Base-by-base conservation (phyloP, 2,329 filamentous ascomycete species). In the Trichophyton verrucosum region DNA sequence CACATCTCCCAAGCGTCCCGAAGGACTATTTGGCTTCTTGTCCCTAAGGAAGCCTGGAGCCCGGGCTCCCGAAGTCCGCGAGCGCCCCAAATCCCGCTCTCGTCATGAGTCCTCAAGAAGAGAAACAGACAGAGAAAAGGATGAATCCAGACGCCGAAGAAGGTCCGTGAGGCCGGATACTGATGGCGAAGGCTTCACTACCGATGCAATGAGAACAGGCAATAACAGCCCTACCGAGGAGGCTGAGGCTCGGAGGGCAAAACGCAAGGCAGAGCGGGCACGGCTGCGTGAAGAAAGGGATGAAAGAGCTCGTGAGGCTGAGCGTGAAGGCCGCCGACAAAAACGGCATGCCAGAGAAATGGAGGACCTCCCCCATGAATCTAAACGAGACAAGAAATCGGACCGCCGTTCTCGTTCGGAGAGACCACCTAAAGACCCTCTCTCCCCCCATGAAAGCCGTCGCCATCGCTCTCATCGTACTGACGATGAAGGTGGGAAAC, bases 21-120 rank as follows among this genome's bases (percentile, higher is more conserved):
- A 77, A 61, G 80, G 82, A 22, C 72, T 85, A 15, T 81, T 83
- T 74, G 80, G 81, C n/a, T 76, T 90, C 4, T 84, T 91, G 65
- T 74, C 73, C 2, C 61, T 75, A 27, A 68, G 72, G 27, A 74
- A 72, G 59, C 66, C 65, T 30, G 63, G 69, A 2, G 67, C 68
- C n/a, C 40, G 56, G 11, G 4, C 42, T 6, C 67, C 70, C 3
- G 74, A 74, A 15, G 63, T 68, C 47, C 68, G 72, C 20, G 72
- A 76, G 38, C 69, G 72, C 30, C 69, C 68, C 9, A 74, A 72
- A 59, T 73, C 73, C 33, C 71, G 72, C 24, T 70, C 72, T 27
- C 67, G 70, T 56, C 72, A 72, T 20, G 73, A 75, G 20, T 73
- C 75, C 47, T 60, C 61, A 11, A 68, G 66, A 53, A 68, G 69